Percentiles rank a stretch among this genome's conserved stretches.
Evolutionary conservation across 1,284 basidiomycete genomes (phyloP).

Genomic region (Mrakiaceae sp.): DNA sequence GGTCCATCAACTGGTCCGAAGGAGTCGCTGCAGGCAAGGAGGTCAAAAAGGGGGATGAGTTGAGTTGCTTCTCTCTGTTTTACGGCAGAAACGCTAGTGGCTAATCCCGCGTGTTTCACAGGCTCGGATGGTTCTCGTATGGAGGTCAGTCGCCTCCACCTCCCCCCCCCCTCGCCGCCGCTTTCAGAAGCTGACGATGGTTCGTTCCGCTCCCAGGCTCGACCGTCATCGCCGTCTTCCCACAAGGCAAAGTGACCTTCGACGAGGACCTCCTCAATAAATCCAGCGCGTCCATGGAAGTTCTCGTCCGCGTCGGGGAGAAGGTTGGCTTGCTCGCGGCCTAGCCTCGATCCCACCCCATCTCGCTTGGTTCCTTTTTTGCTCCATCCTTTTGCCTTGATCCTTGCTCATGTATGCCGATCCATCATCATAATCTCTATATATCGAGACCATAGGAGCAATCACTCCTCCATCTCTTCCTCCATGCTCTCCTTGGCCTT

Average conservation of each 20-base stretch:
- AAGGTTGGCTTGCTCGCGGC: too few species aligned
- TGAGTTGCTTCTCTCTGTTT: too few species aligned
- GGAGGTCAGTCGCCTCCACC: constrained; percentile 21
- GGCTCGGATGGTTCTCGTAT: constrained; percentile 41
- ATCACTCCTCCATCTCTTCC: constrained; percentile 17
- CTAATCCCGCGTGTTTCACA: constrained; percentile 21
- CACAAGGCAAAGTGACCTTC: constrained; percentile 46
- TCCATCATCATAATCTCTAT: too few species aligned
- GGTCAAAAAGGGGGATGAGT: constrained; percentile 32
- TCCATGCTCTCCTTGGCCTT: constrained; percentile 66
- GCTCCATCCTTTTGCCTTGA: too few species aligned
- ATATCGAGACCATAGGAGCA: too few species aligned
- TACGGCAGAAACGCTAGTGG: too few species aligned
- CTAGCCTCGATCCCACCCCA: too few species aligned
- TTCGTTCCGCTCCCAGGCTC: constrained; percentile 13
- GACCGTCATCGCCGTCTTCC: constrained; percentile 56
- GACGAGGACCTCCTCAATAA: constrained; percentile 56
- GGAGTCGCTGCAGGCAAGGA: constrained; percentile 29
- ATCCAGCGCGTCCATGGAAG: constrained; percentile 53
- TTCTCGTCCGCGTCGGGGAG: constrained; percentile 52
- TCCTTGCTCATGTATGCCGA: too few species aligned
- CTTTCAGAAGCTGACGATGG: neutral
- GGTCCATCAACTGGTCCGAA: constrained; percentile 38
- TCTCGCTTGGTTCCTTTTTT: too few species aligned
- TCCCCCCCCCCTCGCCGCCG: neutral